phyloP scores from a whole-genome alignment of 345 rosid species.

The Clarkia xantiana region DNA sequence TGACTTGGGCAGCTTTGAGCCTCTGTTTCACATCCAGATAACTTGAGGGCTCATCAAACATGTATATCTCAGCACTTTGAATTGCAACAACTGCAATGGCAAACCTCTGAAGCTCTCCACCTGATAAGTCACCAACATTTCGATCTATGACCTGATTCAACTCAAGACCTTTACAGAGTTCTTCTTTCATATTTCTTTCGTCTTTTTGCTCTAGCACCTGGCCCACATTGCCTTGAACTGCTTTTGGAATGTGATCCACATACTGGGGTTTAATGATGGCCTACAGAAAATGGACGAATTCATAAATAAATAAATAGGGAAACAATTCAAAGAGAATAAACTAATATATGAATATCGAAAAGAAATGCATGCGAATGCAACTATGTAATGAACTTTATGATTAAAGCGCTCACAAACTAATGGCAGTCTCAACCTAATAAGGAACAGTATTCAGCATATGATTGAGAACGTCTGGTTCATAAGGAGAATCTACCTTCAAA shows the following conservation, averaged over 20 bases:
- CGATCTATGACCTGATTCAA: constrained; percentile 91
- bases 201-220: constrained; percentile 88
- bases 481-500: constrained; percentile 43
- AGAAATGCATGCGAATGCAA: background rate
- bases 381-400: background rate
- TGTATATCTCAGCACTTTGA: constrained; percentile 96
- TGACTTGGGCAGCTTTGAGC: constrained; percentile 93
- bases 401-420: background rate
- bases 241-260: constrained; percentile 94
- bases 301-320: background rate
- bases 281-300: constrained; percentile 16
- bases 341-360: background rate
- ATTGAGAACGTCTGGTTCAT: too few species aligned
- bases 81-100: constrained; percentile 92
- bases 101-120: constrained; percentile 98
- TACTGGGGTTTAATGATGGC: constrained; percentile 97
- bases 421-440: too few species aligned
- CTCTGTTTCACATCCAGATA: constrained; percentile 98
- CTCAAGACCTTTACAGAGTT: constrained; percentile 70
- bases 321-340: background rate
- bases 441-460: too few species aligned
- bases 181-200: constrained; percentile 62
- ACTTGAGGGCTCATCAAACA: constrained; percentile 99
- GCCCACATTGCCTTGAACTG: constrained; percentile 89
- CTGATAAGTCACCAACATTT: constrained; percentile 82